phyloP scores from a whole-genome alignment of 2,329 filamentous ascomycete genomes.

The Diatrype stigma region DNA sequence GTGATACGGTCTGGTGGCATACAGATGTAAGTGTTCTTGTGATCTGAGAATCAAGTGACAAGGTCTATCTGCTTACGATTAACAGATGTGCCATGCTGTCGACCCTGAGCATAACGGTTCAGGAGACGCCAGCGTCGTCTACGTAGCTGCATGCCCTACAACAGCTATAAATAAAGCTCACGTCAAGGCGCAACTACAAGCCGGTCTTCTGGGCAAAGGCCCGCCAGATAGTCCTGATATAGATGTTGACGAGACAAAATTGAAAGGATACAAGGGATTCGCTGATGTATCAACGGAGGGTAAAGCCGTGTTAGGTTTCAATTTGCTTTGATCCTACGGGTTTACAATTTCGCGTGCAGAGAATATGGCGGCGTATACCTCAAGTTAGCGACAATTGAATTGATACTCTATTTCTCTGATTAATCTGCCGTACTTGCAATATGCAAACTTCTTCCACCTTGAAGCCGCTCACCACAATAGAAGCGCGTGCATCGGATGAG shows the following conservation, averaged over 20 bases:
- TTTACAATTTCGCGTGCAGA: no score
- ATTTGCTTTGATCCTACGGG: no score
- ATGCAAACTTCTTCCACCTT: no score
- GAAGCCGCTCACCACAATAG: no score
- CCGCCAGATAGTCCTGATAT: conserved; percentile 9
- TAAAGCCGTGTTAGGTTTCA: no score
- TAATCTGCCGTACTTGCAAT: no score
- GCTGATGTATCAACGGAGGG: no score
- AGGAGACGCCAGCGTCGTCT: conserved; percentile 5
- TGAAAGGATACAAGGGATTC: conserved; percentile 1
- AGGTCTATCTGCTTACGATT: background rate
- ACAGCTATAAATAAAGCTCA: conserved; percentile 8
- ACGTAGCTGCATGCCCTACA: conserved; percentile 4
- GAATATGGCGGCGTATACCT: no score
- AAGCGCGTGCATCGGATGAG: no score
- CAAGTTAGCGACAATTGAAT: no score
- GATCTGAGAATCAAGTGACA: background rate
- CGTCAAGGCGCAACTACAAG: conserved; percentile 13
- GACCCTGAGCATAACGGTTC: conserved; percentile 5
- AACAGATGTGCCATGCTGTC: conserved; percentile 6
- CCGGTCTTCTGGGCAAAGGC: conserved; percentile 1
- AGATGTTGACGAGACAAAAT: conserved; percentile 9
- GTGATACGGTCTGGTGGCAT: conserved; percentile 6
- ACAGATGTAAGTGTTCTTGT: conserved; percentile 3
- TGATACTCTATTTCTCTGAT: no score